These are phyloP conservation scores for Exophiala xenobiotica DNA, from an alignment of 2,329 filamentous ascomycete species.

Conservation along the genomic window DNA sequence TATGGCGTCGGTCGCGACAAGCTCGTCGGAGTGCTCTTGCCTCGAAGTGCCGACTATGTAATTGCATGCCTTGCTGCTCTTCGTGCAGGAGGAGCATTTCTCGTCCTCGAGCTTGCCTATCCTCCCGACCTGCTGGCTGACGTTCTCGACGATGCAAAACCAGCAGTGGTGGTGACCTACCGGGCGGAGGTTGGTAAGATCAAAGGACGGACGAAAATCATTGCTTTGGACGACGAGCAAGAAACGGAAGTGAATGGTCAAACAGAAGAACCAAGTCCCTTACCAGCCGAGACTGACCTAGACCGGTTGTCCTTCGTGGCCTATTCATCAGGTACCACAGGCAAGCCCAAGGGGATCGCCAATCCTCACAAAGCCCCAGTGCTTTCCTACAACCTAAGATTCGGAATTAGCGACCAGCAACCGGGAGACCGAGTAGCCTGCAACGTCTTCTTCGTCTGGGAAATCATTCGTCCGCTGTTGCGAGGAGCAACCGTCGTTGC, in stretches of 20 bases:
- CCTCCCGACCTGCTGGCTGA: constrained; percentile 71
- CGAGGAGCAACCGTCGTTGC: constrained; percentile 74
- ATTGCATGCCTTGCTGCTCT: constrained; percentile 76
- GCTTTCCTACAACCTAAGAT: constrained; percentile 71
- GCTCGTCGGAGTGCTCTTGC: constrained; percentile 73
- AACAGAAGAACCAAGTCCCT: constrained; percentile 47
- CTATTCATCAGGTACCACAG: constrained; percentile 75
- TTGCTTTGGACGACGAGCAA: constrained; percentile 59
- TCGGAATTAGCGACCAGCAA: constrained; percentile 65
- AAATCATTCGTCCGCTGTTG: constrained; percentile 73
- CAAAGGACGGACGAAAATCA: constrained; percentile 61
- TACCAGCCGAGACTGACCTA: constrained; percentile 66
- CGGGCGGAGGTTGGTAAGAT: constrained; percentile 64
- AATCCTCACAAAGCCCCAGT: constrained; percentile 75
- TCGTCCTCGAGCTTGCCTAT: constrained; percentile 78
- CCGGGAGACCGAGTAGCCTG: constrained; percentile 79
- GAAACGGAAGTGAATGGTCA: constrained; percentile 36
- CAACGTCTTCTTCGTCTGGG: constrained; percentile 87
- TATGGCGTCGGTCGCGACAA: constrained; percentile 71
- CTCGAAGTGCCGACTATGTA: constrained; percentile 74
- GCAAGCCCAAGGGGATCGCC: constrained; percentile 77
- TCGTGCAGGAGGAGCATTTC: constrained; percentile 74
- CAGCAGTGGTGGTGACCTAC: constrained; percentile 69
- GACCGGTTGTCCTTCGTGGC: constrained; percentile 77
- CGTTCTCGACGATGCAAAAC: constrained; percentile 72